These are phyloP conservation scores for Macrolepiota dolichaula DNA, from an alignment of 768 basidiomycete species.

Conservation along the genomic window DNA sequence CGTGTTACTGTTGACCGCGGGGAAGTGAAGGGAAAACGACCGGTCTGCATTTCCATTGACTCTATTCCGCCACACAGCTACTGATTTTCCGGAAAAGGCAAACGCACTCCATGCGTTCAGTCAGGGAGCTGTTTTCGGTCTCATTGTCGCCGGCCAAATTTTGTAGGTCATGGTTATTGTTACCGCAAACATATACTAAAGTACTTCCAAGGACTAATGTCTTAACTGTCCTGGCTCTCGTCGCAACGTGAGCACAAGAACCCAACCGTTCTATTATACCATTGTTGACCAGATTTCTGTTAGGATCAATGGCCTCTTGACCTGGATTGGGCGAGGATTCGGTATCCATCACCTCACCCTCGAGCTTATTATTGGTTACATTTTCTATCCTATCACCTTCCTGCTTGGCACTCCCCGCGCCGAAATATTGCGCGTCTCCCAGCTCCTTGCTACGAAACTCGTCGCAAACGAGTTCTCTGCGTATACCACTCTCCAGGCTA, in stretches of 20 bases:
- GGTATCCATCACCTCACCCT: slow-evolving; percentile 81
- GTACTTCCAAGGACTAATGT: slow-evolving; percentile 62
- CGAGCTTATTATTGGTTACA: slow-evolving; percentile 80
- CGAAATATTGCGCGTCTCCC: slow-evolving; percentile 81
- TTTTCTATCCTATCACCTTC: slow-evolving; percentile 87
- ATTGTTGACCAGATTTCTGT: neutral
- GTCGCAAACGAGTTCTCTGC: slow-evolving; percentile 87
- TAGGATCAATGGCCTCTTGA: slow-evolving; percentile 78
- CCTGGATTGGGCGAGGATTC: slow-evolving; percentile 86
- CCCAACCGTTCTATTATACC: no score
- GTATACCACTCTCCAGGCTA: slow-evolving; percentile 56
- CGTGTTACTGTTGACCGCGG: slow-evolving; percentile 79
- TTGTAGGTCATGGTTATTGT: slow-evolving; percentile 42
- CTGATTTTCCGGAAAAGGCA: slow-evolving; percentile 29
- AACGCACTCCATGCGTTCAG: slow-evolving; percentile 91
- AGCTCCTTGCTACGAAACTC: slow-evolving; percentile 82
- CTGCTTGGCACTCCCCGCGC: slow-evolving; percentile 72
- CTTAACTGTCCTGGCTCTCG: slow-evolving; percentile 78
- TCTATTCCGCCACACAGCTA: neutral
- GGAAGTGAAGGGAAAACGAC: slow-evolving; percentile 42
- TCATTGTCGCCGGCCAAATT: slow-evolving; percentile 86
- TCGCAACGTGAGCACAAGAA: slow-evolving; percentile 46
- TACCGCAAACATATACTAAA: neutral
- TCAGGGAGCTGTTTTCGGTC: slow-evolving; percentile 79
- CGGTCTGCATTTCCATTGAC: slow-evolving; percentile 33